These are phyloP conservation scores for Termitomyces sp. DNA, from an alignment of 768 basidiomycete species.

Conservation along the genomic window DNA sequence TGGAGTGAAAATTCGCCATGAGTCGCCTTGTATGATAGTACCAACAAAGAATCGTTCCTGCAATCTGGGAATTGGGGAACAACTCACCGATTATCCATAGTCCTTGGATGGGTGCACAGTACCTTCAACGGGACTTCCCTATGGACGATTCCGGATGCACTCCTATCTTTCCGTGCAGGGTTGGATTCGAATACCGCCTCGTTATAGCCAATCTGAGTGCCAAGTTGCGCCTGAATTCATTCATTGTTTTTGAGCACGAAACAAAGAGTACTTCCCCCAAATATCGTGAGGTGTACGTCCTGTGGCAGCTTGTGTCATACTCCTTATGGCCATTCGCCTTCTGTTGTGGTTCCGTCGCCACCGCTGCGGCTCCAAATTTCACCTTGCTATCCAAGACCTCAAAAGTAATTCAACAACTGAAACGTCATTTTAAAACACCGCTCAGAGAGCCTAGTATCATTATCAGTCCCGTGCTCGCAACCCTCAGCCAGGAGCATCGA, in stretches of 20 bases:
- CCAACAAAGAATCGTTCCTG: slow-evolving; percentile 7
- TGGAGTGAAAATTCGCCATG: slow-evolving; percentile 14
- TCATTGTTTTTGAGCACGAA: slow-evolving; percentile 12
- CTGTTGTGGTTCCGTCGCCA: slow-evolving; percentile 9
- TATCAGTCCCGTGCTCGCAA: slow-evolving; percentile 10
- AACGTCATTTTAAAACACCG: no score
- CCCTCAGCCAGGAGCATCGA: slow-evolving; percentile 2
- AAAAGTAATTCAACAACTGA: neutral
- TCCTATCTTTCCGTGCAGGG: no score
- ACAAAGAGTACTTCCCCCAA: slow-evolving; percentile 1
- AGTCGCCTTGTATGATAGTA: slow-evolving; percentile 11
- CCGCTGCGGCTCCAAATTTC: neutral
- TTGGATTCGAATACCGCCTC: no score
- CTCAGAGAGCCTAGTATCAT: neutral
- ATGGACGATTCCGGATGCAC: no score
- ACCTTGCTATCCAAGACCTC: neutral
- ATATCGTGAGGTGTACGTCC: slow-evolving; percentile 5
- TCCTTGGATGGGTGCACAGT: slow-evolving; percentile 13
- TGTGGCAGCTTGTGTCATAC: neutral
- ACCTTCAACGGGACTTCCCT: no score
- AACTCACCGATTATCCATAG: no score
- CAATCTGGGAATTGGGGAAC: slow-evolving; percentile 14
- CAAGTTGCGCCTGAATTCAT: no score
- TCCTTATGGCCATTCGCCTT: slow-evolving; percentile 3
- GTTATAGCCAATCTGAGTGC: no score